Conservation (phyloP, 2,329 filamentous ascomycete species). For the Pseudodiploospora longispora region DNA sequence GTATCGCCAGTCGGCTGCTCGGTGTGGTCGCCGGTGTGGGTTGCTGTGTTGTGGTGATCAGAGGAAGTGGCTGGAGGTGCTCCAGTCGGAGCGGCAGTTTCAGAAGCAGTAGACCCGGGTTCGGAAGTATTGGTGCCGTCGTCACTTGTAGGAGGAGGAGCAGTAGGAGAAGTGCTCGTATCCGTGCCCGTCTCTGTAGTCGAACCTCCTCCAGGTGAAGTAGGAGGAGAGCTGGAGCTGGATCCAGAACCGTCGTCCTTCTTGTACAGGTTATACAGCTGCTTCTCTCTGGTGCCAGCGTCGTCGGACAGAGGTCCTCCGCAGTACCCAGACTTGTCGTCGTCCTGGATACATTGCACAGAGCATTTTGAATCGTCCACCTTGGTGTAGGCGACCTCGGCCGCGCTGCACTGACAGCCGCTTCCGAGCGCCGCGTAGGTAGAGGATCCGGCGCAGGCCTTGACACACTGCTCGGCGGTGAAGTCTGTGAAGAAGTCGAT, state of each 20-base stretch:
- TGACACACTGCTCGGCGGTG: conserved; percentile 14
- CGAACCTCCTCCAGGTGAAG: too few relatives aligned
- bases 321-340: conserved; percentile 14
- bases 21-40: too few relatives aligned
- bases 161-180: too few relatives aligned
- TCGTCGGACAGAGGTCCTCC: conserved; percentile 13
- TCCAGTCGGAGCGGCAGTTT: too few relatives aligned
- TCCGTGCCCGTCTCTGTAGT: too few relatives aligned
- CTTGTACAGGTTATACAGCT: conserved; percentile 12
- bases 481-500: conserved; percentile 11
- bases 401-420: conserved; percentile 15
- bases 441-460: conserved; percentile 11
- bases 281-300: conserved; percentile 3
- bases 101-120: too few relatives aligned
- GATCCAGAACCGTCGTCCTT: background rate
- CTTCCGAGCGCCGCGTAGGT: conserved; percentile 16
- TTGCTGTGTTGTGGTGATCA: too few relatives aligned
- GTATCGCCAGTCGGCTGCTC: too few relatives aligned
- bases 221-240: too few relatives aligned
- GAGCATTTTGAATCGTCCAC: conserved; percentile 16
- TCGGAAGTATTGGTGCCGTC: too few relatives aligned
- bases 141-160: too few relatives aligned
- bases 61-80: too few relatives aligned
- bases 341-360: conserved; percentile 11
- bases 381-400: conserved; percentile 6